These are phyloP conservation scores for Helotiales sp. DNA, from an alignment of 2,329 filamentous ascomycete genomes.

Conservation along the genomic window DNA sequence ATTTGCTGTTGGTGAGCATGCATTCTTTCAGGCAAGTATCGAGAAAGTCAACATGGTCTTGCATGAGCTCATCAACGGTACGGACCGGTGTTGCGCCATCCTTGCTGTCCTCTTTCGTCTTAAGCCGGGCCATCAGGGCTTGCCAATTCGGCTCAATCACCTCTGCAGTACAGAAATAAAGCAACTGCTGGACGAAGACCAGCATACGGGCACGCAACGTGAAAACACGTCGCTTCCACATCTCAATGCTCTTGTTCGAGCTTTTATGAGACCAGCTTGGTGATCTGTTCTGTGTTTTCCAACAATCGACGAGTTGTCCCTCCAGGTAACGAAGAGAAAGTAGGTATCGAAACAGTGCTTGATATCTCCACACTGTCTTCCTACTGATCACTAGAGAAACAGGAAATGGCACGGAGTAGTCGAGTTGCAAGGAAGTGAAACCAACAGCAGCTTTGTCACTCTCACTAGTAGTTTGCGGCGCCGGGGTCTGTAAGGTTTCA, in stretches of 20 bases:
- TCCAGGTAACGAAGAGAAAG: constrained; percentile 88
- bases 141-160: constrained; percentile 99
- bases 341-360: constrained; percentile 92
- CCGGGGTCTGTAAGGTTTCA: constrained; percentile 73
- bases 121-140: constrained; percentile 84
- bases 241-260: constrained; percentile 71
- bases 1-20: constrained; percentile 96
- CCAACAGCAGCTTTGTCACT: constrained; percentile 85
- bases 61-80: constrained; percentile 97
- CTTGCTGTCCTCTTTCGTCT: constrained; percentile 54
- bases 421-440: constrained; percentile 89
- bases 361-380: constrained; percentile 95
- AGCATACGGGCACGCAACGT: constrained; percentile 92
- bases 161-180: constrained; percentile 96
- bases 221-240: constrained; percentile 92
- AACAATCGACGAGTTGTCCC: constrained; percentile 79
- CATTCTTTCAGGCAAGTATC: constrained; percentile 98
- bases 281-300: constrained; percentile 85
- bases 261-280: constrained; percentile 81
- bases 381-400: constrained; percentile 93
- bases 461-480: constrained; percentile 64
- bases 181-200: constrained; percentile 92
- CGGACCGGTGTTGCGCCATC: constrained; percentile 46
- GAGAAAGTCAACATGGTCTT: constrained; percentile 97
- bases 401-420: constrained; percentile 93